Percentiles rank a stretch among this genome's conserved stretches.
Evolutionary conservation across 2,329 filamentous ascomycete genomes (phyloP).

Genomic region (Fusarium sp.): DNA sequence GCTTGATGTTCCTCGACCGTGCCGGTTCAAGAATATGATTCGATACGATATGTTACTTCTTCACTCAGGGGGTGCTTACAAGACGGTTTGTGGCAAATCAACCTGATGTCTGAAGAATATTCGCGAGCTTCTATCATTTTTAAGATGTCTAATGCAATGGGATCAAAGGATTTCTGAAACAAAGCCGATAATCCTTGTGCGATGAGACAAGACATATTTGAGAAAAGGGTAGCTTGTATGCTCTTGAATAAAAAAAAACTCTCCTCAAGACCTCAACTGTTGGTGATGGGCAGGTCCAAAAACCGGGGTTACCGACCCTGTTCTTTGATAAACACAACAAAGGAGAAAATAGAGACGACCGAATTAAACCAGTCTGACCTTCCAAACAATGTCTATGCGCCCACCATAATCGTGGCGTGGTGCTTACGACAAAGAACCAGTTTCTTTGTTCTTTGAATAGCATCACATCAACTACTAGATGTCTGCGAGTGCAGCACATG

Average conservation of each 20-base stretch:
- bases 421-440: conserved; percentile 29
- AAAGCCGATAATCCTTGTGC: background rate
- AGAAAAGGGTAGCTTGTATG: background rate
- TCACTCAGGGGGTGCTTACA: background rate
- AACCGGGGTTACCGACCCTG: background rate
- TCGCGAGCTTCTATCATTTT: background rate
- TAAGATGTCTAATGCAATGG: too few relatives aligned
- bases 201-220: background rate
- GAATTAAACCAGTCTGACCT: background rate
- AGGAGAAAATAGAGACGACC: background rate
- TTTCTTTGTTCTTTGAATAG: conserved; percentile 46
- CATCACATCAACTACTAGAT: conserved; percentile 1
- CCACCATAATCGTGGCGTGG: conserved; percentile 1
- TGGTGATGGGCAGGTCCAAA: background rate
- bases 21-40: background rate
- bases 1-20: background rate
- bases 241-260: background rate
- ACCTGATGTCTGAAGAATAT: background rate
- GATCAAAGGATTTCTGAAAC: background rate
- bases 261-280: background rate
- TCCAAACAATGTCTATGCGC: conserved; percentile 24
- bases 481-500: background rate
- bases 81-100: background rate
- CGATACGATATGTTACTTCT: background rate
- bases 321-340: conserved; percentile 11